These are phyloP conservation scores for Talaromyces amestolkiae DNA, from an alignment of 2,329 filamentous ascomycete genomes.

Conservation along the genomic window DNA sequence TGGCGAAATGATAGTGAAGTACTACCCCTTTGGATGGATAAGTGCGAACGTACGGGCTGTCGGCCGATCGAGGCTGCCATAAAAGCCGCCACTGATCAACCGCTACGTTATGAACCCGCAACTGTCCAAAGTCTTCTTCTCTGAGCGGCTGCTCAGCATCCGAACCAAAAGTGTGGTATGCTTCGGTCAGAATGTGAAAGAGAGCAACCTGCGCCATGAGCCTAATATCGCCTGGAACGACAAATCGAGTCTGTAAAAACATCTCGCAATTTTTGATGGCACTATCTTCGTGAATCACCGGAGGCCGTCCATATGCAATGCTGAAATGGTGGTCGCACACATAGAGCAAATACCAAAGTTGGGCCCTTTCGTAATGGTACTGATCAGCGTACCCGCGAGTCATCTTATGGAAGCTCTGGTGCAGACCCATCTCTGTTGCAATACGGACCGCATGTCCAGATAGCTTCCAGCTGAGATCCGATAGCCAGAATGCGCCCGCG, in stretches of 20 bases:
- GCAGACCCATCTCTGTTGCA: constrained; percentile 57
- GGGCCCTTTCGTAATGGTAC: constrained; percentile 55
- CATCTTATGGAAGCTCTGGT: constrained; percentile 53
- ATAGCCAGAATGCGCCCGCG: constrained; percentile 62
- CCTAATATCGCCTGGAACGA: constrained; percentile 56
- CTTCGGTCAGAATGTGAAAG: constrained; percentile 58
- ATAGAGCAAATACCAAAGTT: constrained; percentile 63
- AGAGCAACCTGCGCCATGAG: constrained; percentile 59
- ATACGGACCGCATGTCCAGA: constrained; percentile 59
- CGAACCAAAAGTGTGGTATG: constrained; percentile 56
- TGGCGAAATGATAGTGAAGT: constrained; percentile 54
- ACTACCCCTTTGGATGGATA: constrained; percentile 53
- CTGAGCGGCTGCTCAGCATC: constrained; percentile 54
- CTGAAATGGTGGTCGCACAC: constrained; percentile 66
- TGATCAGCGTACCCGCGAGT: constrained; percentile 49
- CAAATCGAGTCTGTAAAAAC: constrained; percentile 53
- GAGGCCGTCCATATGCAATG: constrained; percentile 59
- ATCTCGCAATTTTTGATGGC: constrained; percentile 58
- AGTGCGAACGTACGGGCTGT: constrained; percentile 48
- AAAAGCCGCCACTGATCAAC: constrained; percentile 54
- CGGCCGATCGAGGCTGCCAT: constrained; percentile 47
- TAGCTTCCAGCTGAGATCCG: constrained; percentile 62
- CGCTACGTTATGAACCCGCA: constrained; percentile 46
- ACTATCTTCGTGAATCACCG: constrained; percentile 58
- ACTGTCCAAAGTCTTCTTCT: constrained; percentile 52